Conservation (phyloP, 148 eudicot species). For the Talinum fruticosum region DNA sequence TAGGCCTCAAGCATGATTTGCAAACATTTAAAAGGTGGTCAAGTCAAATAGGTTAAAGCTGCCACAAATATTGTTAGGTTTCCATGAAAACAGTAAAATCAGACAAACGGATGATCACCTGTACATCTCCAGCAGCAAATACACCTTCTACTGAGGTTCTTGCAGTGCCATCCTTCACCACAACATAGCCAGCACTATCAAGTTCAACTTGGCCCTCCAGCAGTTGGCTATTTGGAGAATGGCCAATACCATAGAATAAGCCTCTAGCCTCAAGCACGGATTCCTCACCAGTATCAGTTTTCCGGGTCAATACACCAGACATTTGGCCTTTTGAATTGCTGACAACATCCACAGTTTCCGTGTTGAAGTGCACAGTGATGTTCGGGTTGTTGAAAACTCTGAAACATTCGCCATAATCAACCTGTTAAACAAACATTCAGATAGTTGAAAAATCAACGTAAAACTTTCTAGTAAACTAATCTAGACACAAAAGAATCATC, state of each 20-base stretch:
- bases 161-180: conserved; percentile 78
- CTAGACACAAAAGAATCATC: conserved; percentile 15
- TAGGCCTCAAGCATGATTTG: background rate
- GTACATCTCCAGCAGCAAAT: conserved; percentile 98
- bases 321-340: conserved; percentile 91
- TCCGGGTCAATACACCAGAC: conserved; percentile 76
- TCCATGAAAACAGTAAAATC: background rate
- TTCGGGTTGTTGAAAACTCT: conserved; percentile 98
- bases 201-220: conserved; percentile 85
- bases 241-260: conserved; percentile 95
- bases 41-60: background rate
- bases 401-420: conserved; percentile 99
- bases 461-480: conserved; percentile 26
- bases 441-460: conserved; percentile 77
- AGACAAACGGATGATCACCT: conserved; percentile 43
- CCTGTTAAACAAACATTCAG: conserved; percentile 99
- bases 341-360: conserved; percentile 88
- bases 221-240: conserved; percentile 92
- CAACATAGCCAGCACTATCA: conserved; percentile 69
- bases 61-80: background rate
- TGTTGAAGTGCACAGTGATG: conserved; percentile 96
- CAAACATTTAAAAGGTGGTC: background rate
- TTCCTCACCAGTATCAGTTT: conserved; percentile 69
- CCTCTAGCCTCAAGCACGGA: conserved; percentile 86
- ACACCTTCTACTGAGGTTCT: conserved; percentile 83